Evolutionary conservation across 106 monocot species (phyloP).

Genomic region (Triglochin maritima): DNA sequence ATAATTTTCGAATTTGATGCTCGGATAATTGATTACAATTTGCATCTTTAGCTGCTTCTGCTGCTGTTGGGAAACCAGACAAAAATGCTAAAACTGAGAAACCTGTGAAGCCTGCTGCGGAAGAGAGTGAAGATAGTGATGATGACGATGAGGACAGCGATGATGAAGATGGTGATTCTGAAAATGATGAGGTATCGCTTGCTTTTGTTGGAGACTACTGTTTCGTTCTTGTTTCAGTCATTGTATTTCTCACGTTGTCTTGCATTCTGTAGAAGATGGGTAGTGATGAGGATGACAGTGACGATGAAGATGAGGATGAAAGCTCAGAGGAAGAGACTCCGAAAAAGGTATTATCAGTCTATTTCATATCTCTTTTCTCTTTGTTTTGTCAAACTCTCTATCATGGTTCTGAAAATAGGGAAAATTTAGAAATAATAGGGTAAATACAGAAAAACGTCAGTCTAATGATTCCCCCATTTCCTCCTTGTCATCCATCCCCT

Average conservation of each 20-base stretch:
- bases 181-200: conserved; percentile 5
- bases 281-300: conserved; percentile 16
- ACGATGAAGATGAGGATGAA: conserved; percentile 17
- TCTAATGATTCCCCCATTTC: too few relatives aligned
- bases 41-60: not conserved
- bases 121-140: conserved; percentile 2
- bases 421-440: too few relatives aligned
- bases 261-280: conserved; percentile 36
- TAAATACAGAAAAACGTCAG: too few relatives aligned
- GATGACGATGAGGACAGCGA: conserved; percentile 4
- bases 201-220: not conserved
- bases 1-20: not conserved
- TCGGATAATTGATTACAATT: not conserved
- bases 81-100: not conserved
- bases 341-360: conserved; percentile 5
- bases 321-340: conserved; percentile 57
- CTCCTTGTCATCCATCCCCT: too few relatives aligned
- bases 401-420: not conserved
- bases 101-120: not conserved
- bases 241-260: not conserved
- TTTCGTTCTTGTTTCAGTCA: not conserved
- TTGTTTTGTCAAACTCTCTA: not conserved
- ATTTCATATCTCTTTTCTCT: not conserved
- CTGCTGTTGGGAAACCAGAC: not conserved
- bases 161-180: conserved; percentile 1